Conservation (phyloP, 2,329 filamentous ascomycete genomes). For the Scleromitrula shiraiana region DNA sequence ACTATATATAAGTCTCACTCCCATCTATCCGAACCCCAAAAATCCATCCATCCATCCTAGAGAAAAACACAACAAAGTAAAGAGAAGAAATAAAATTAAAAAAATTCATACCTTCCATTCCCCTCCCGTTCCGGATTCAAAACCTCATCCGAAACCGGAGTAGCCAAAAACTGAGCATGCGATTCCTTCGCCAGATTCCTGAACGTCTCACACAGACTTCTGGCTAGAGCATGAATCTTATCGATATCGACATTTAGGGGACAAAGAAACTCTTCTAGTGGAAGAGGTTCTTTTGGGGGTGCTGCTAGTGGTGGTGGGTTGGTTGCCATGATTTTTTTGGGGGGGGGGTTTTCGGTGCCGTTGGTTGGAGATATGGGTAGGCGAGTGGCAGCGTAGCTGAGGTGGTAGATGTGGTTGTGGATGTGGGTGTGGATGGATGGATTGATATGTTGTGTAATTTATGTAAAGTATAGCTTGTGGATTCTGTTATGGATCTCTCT, state of each 20-base stretch:
- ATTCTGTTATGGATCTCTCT: no score
- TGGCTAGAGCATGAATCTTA: slow-evolving; percentile 40
- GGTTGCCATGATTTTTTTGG: slow-evolving; percentile 12
- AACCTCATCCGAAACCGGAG: slow-evolving; percentile 53
- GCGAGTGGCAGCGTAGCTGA: background rate
- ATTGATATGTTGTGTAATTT: no score
- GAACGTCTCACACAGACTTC: slow-evolving; percentile 41
- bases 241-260: slow-evolving; percentile 42
- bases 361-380: background rate
- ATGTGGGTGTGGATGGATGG: no score
- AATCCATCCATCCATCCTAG: background rate
- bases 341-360: background rate
- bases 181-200: slow-evolving; percentile 44
- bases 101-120: slow-evolving; percentile 39
- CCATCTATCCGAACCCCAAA: no score
- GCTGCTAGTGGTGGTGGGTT: slow-evolving; percentile 21
- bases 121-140: slow-evolving; percentile 40
- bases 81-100: no score
- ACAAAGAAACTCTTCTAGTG: slow-evolving; percentile 38
- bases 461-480: no score
- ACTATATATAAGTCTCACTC: no score
- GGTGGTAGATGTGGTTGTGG: no score
- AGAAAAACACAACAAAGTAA: no score
- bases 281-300: no score
- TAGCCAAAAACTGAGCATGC: slow-evolving; percentile 49